A percentile compares a stretch with the other conserved stretches of the same genome.
These are phyloP conservation scores for Amaranthus hypochondriacus DNA, from an alignment of 148 eudicot species.

Conservation along the genomic window DNA sequence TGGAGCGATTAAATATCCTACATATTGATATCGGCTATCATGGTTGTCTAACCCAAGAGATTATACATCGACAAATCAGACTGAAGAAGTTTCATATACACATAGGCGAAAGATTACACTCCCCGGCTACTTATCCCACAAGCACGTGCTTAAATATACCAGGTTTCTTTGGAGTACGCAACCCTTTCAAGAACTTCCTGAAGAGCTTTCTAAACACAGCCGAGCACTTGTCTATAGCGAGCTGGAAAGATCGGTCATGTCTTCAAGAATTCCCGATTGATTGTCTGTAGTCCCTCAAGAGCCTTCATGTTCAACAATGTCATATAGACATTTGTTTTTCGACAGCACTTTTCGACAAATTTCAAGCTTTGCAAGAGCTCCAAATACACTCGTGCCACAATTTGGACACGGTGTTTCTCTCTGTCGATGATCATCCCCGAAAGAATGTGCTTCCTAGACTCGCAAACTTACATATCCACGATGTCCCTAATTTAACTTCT, in stretches of 20 bases:
- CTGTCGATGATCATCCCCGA: neutral
- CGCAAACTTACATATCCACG: slow-evolving; percentile 17
- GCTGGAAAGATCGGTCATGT: slow-evolving; percentile 17
- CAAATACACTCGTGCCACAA: slow-evolving; percentile 14
- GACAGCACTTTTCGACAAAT: slow-evolving; percentile 2
- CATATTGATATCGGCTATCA: slow-evolving; percentile 18
- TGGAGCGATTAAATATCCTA: slow-evolving; percentile 25
- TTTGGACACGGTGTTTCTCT: slow-evolving; percentile 20
- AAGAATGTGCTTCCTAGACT: slow-evolving; percentile 15
- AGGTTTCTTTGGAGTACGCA: slow-evolving; percentile 10
- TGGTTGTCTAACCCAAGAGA: slow-evolving; percentile 15
- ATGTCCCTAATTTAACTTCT: slow-evolving; percentile 19
- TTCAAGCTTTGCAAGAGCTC: slow-evolving; percentile 19
- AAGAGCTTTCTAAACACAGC: slow-evolving; percentile 14
- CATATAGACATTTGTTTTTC: slow-evolving; percentile 14
- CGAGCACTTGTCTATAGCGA: slow-evolving; percentile 14
- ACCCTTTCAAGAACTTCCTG: slow-evolving; percentile 13
- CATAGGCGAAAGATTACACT: slow-evolving; percentile 18
- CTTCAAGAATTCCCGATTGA: slow-evolving; percentile 19
- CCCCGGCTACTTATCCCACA: slow-evolving; percentile 1
- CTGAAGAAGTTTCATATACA: slow-evolving; percentile 26
- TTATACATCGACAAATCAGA: slow-evolving; percentile 3
- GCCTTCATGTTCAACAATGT: slow-evolving; percentile 24
- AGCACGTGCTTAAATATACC: slow-evolving; percentile 23
- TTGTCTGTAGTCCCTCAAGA: slow-evolving; percentile 15